Conservation (phyloP, 345 rosid genomes). For the Cochlearia excelsa region DNA sequence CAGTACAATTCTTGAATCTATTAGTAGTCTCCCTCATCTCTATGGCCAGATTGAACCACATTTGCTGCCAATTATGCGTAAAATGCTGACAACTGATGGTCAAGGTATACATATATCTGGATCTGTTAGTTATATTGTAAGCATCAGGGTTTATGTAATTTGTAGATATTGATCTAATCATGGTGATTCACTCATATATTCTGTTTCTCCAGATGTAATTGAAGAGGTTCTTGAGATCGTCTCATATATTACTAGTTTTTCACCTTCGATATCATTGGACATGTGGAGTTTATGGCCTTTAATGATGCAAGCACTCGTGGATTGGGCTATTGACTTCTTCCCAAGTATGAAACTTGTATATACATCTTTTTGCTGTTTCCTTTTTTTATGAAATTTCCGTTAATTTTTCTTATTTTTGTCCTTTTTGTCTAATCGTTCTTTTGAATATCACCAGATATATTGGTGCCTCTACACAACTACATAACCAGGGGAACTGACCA, state of each 20-base stretch:
- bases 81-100: conserved; percentile 96
- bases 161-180: conserved; percentile 4
- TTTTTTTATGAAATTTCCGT: not conserved
- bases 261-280: conserved; percentile 86
- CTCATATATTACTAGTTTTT: conserved; percentile 87
- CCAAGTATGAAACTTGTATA: conserved; percentile 47
- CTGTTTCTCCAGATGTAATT: conserved; percentile 67
- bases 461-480: conserved; percentile 94
- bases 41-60: conserved; percentile 84
- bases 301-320: conserved; percentile 86
- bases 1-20: conserved; percentile 92
- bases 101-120: conserved; percentile 54
- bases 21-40: conserved; percentile 86
- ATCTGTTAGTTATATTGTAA: conserved; percentile 7
- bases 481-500: conserved; percentile 84
- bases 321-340: conserved; percentile 99
- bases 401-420: conserved; percentile 7
- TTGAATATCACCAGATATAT: conserved; percentile 56
- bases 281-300: conserved; percentile 99
- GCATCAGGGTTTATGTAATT: conserved; percentile 4
- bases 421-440: conserved; percentile 1
- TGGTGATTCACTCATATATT: conserved; percentile 5
- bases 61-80: conserved; percentile 86
- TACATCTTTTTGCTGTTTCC: not conserved
- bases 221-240: conserved; percentile 99